A percentile compares a stretch with the other conserved stretches of the same genome.
Conservation (phyloP, 2,329 filamentous ascomycete genomes). For the Epichloe elymi region DNA sequence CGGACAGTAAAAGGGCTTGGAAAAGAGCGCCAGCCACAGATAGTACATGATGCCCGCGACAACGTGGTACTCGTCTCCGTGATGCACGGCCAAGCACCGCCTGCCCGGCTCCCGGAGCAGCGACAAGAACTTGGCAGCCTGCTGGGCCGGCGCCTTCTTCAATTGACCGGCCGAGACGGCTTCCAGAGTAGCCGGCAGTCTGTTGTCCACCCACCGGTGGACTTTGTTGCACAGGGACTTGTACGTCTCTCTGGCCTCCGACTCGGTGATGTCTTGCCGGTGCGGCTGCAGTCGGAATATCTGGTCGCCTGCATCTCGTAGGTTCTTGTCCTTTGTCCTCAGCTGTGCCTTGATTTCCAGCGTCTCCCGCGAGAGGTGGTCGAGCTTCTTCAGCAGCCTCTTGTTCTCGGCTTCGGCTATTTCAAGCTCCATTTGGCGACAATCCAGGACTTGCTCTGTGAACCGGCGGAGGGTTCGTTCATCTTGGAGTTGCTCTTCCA, state of each 20-base stretch:
- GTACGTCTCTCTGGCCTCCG: constrained; percentile 22
- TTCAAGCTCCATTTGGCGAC: constrained; percentile 22
- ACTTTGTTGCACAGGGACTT: constrained; percentile 19
- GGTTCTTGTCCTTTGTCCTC: constrained; percentile 15
- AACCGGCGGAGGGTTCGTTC: constrained; percentile 21
- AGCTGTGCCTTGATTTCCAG: constrained; percentile 16
- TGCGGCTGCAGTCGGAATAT: constrained; percentile 19
- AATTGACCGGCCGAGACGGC: constrained; percentile 18
- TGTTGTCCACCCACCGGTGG: constrained; percentile 24
- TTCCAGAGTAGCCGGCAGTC: constrained; percentile 18
- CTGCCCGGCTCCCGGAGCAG: constrained; percentile 23
- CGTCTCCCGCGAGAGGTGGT: constrained; percentile 18
- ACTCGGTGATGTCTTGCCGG: constrained; percentile 23
- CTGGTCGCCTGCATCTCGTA: constrained; percentile 19
- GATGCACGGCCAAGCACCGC: constrained; percentile 16
- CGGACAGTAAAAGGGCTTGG: constrained; percentile 24
- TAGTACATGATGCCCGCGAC: constrained; percentile 25
- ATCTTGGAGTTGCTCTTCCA: constrained; percentile 16
- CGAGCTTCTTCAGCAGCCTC: constrained; percentile 16
- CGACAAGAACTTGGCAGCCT: constrained; percentile 18
- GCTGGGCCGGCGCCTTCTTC: constrained; percentile 12
- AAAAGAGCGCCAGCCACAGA: constrained; percentile 21
- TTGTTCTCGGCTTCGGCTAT: constrained; percentile 16
- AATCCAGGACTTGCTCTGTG: constrained; percentile 24
- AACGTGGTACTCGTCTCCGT: constrained; percentile 23